A percentile compares a stretch with the other conserved stretches of the same genome.
These are phyloP conservation scores for Globisporangium takayamanum DNA, from an alignment of 352 stramenopile species.

Conservation along the genomic window DNA sequence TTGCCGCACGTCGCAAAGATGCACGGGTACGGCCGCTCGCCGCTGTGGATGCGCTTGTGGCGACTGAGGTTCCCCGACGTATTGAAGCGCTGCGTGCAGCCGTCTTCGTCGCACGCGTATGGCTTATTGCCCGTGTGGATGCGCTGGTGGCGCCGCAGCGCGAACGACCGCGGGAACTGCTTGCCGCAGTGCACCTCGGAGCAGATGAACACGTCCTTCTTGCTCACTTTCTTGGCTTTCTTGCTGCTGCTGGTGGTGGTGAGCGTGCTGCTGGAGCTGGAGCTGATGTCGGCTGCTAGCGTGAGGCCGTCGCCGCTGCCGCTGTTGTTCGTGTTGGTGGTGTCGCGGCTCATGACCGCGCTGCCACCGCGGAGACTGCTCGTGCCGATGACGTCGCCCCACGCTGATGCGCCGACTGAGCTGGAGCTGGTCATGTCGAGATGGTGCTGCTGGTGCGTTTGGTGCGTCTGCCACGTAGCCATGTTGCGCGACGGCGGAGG, in stretches of 20 bases:
- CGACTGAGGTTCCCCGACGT: constrained; percentile 84
- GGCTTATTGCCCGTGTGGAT: constrained; percentile 82
- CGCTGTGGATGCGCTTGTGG: constrained; percentile 85
- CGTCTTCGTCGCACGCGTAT: constrained; percentile 72
- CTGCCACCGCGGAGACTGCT: too few species aligned
- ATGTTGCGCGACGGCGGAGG: not conserved
- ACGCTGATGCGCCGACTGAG: too few species aligned
- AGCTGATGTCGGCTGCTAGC: too few species aligned
- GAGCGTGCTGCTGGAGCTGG: too few species aligned
- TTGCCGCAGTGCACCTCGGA: constrained; percentile 77
- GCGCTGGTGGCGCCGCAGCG: constrained; percentile 73
- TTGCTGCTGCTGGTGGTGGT: not conserved
- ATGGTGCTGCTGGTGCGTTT: not conserved
- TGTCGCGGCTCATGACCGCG: too few species aligned
- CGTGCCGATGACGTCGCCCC: too few species aligned
- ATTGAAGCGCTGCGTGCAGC: constrained; percentile 77
- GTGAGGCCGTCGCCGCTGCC: too few species aligned
- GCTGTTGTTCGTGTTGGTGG: too few species aligned
- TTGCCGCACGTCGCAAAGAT: constrained; percentile 74
- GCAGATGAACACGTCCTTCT: constrained; percentile 65
- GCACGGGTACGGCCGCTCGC: constrained; percentile 76
- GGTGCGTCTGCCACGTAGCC: not conserved
- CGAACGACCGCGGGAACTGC: constrained; percentile 78
- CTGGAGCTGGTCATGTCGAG: too few species aligned
- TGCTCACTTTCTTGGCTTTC: constrained; percentile 26